Evolutionary conservation across 495 filamentous ascomycete genomes (phyloP), one percentile per base, ranked within the genome.

Genomic region (Daldinia caldariorum): DNA sequence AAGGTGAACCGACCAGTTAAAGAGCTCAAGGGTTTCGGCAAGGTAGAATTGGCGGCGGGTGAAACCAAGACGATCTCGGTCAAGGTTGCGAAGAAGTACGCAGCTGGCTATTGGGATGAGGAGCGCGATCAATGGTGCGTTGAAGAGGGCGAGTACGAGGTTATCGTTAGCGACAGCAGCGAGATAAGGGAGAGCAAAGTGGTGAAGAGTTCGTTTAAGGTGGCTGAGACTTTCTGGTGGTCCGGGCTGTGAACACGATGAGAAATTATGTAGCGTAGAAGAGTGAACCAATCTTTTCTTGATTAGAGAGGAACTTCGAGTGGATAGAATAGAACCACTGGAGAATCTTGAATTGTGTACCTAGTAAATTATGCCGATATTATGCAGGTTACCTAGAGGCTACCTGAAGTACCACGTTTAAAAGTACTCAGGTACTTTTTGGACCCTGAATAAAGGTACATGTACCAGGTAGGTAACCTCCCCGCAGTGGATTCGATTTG

Each of bases 21-120:
- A 56, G 89, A 92, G 71, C 84, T 94, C 34, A 91, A 91, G 79
- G 90, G 88, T 1, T 93, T 94, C 74, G 80, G 85, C 56, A 93
- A 93, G 78, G 88, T 93, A 0, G 80, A 84, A 57, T 75, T 93
- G 26, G 79, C 84, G 53, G 84, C 88, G 0, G 90, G 89, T 0
- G 85, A 93, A 81, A 84, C 78, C 13, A 85, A 87, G 76, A 80
- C 72, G 18, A 89, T 90, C 6, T 74, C 79, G 18, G 83, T 92
- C 8, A 75, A 77, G 20, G 79, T 92, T 12, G 86, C 90, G 69
- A 73, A 64, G 20, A 89, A 88, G 73, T 83, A 89, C 29, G 86
- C 89, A 0, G 85, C 86, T 0, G 87, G 88, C 61, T 93, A 90
- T 80, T 92, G 87, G 85, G 89, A 93, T 71, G 90, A 91, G 76